These are phyloP conservation scores for Hypoxylon fragiforme DNA, from an alignment of 495 filamentous ascomycete genomes.

Conservation along the genomic window DNA sequence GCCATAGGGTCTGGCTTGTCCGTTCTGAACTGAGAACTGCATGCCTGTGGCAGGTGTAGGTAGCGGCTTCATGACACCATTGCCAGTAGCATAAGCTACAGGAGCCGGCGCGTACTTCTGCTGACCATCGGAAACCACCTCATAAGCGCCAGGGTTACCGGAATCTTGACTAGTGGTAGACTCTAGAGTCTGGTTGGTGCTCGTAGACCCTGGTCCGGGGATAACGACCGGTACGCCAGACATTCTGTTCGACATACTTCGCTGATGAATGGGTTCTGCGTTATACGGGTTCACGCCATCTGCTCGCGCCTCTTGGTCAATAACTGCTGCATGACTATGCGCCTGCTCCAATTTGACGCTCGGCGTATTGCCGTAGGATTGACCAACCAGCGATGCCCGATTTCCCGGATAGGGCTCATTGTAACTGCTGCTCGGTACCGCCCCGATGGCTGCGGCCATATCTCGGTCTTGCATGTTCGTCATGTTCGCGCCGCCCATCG, in stretches of 20 bases:
- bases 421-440: conserved; percentile 54
- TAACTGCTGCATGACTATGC: conserved; percentile 42
- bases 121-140: conserved; percentile 26
- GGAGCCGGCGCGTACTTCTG: conserved; percentile 24
- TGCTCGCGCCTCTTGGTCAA: conserved; percentile 44
- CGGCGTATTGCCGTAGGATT: conserved; percentile 40
- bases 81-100: conserved; percentile 6
- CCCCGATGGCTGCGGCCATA: conserved; percentile 58
- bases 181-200: conserved; percentile 13
- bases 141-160: conserved; percentile 31
- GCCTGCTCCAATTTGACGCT: conserved; percentile 39
- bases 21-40: conserved; percentile 13
- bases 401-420: conserved; percentile 29
- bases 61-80: conserved; percentile 21
- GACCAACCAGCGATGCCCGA: conserved; percentile 29
- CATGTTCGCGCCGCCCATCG: conserved; percentile 14
- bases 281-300: conserved; percentile 53
- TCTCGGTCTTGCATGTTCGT: conserved; percentile 50
- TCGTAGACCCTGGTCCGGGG: conserved; percentile 16
- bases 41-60: conserved; percentile 5
- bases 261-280: conserved; percentile 37
- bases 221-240: conserved; percentile 15
- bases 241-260: conserved; percentile 1
- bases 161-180: conserved; percentile 35
- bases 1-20: conserved; percentile 24